Conservation (phyloP, 2,329 filamentous ascomycete genomes). For the Xylaria digitata region DNA sequence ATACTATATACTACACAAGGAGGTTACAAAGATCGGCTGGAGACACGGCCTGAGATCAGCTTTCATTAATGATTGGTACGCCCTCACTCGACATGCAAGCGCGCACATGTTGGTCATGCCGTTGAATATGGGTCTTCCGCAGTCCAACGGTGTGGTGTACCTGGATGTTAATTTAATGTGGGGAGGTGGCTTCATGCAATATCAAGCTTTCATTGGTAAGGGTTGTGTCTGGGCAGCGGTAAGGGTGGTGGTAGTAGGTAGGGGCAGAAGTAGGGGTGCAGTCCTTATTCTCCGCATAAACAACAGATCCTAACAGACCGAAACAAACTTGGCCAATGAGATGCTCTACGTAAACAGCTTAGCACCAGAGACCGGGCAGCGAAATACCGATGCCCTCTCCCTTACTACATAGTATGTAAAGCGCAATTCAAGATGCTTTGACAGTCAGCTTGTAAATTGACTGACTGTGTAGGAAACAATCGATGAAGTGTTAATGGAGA, state of each 20-base stretch:
- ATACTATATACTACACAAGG: too few species aligned
- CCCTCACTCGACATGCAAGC: conserved; percentile 32
- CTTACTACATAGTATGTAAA: neutral
- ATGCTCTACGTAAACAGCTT: conserved; percentile 10
- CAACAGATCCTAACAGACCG: conserved; percentile 39
- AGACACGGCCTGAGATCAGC: conserved; percentile 1
- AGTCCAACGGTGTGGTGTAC: conserved; percentile 22
- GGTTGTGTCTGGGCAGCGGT: conserved; percentile 7
- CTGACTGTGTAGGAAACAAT: too few species aligned
- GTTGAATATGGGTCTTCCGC: conserved; percentile 25
- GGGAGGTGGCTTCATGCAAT: conserved; percentile 25
- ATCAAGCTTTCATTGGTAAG: conserved; percentile 34
- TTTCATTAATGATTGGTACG: conserved; percentile 24
- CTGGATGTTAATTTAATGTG: conserved; percentile 27
- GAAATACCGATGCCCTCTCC: conserved; percentile 32
- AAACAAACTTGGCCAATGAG: conserved; percentile 28
- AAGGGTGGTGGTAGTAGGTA: conserved; percentile 17
- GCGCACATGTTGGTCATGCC: conserved; percentile 24
- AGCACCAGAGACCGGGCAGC: conserved; percentile 32
- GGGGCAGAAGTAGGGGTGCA: conserved; percentile 21
- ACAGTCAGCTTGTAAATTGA: neutral
- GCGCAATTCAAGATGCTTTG: too few species aligned
- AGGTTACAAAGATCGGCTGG: conserved; percentile 8
- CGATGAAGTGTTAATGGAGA: neutral
- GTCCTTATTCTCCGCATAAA: conserved; percentile 42